Conservation (phyloP, 139 green algal species). For the Asterochloris sp. region DNA sequence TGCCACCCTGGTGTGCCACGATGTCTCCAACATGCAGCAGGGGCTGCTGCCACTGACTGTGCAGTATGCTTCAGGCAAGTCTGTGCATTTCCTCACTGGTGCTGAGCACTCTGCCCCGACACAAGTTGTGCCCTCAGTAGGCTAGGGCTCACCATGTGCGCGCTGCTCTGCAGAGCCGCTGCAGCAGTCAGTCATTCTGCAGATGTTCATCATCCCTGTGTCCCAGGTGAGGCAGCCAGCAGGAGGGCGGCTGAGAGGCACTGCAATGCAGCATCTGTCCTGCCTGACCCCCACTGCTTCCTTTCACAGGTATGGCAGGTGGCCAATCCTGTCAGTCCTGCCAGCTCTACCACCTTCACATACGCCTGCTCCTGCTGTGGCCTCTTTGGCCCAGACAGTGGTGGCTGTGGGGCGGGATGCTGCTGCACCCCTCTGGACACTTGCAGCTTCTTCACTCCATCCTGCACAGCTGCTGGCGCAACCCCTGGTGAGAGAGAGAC, state of each 20-base stretch:
- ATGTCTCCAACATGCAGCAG: slow-evolving; percentile 8
- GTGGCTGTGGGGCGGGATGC: background rate
- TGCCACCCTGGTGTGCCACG: slow-evolving; percentile 15
- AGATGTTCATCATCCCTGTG: slow-evolving; percentile 23
- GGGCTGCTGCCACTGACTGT: slow-evolving; percentile 18
- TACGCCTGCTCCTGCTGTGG: slow-evolving; percentile 22
- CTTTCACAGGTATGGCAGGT: slow-evolving; percentile 4
- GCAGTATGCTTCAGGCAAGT: slow-evolving; percentile 8
- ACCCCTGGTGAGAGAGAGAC: too few relatives aligned
- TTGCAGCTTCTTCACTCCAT: slow-evolving; percentile 14
- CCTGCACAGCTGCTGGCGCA: slow-evolving; percentile 2
- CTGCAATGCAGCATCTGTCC: background rate
- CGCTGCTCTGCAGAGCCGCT: background rate
- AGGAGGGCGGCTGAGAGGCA: background rate
- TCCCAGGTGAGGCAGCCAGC: background rate
- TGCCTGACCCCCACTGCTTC: background rate
- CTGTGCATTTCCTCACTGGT: too few relatives aligned
- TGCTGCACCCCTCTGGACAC: slow-evolving; percentile 15
- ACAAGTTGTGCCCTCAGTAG: too few relatives aligned
- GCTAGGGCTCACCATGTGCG: too few relatives aligned
- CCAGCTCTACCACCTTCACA: background rate
- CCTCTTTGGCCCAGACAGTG: background rate
- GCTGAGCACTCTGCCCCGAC: too few relatives aligned
- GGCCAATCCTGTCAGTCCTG: background rate
- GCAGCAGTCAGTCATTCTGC: slow-evolving; percentile 14